Base-by-base conservation (phyloP, 176 grass and related monocot genomes). In the Aegilops sharonensis region DNA sequence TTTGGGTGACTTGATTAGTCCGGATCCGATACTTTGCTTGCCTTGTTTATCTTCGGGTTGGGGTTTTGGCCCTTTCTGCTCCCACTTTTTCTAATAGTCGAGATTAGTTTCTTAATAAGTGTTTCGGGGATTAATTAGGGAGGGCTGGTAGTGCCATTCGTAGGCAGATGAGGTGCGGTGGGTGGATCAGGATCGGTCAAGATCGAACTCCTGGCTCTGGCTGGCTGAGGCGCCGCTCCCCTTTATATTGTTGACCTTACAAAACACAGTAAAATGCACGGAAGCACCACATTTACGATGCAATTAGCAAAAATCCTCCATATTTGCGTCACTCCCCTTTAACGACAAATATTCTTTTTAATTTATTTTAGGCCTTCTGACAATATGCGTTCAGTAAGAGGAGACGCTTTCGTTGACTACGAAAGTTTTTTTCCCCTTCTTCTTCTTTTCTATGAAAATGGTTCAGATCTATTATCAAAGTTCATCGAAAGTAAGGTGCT, bases 11-110 rank as follows among this genome's bases (percentile, higher is more conserved):
- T 84, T 84, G 81, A 74, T 39, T 29, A 71, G 78, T 78, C 39
- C 62, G 85, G 82, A 88, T 88, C 85, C 1, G 89, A 91, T 91
- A 77, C 89, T 66, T 88, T 88, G 85, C 85, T 79, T 88, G 85
- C 85, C 89, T 80, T 87, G 89, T 84, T 79, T 67, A 87, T 75
- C 81, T 80, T 21, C 68, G 21, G 30, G 11, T 21, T 59, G 81
- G 75, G 80, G 75, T 84, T 91, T 90, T 90, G 82, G 68, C 18
- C 2, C 2, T 75, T 34, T 40, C 13, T 35, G 66, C 72, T 83
- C 32, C 1, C 25, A 12, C 6, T 17, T 85, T 68, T 67, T 29
- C 61, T 21, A 50, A 27, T 25, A 75, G 24, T 85, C 4, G 5
- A 2, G 35, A 75, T 74, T 85, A 42, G 29, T 64, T 24, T 20